Evolutionary conservation across 805 yeast species (phyloP), one percentile per base, ranked within the genome.

Genomic region (Danielia reshetovae): DNA sequence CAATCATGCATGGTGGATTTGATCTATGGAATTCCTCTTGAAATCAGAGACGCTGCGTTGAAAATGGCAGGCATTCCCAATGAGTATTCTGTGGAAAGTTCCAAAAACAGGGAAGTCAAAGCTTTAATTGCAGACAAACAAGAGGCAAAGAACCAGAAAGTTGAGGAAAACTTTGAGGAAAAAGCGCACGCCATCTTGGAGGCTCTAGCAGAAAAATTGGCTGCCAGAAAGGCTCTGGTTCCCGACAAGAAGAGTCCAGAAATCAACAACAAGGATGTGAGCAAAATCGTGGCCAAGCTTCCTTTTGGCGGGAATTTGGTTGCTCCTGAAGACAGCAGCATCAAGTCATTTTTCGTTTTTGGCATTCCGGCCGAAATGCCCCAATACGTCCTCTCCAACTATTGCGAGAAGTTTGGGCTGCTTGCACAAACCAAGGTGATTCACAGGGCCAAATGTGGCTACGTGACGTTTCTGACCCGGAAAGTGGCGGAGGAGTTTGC

Each of bases 1-100:
- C 97, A 93, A 56, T 64, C 79, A 16, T 90, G 98, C 57, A 74
- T 87, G 76, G 57, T 83, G 22, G 97, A 90, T 60, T 62, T 89
- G 27, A 75, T 81, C 18, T 85, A 79, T 62, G 85, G 88, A 3
- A 75, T 93, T n/a, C 86, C 95, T 0, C 55, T 87, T 12, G 76
- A 79, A 8, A 61, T 87, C 5, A 67, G 96, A 44, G 96, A 89
- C 50, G 79, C 86, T 1, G 85, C 95, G 4, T 57, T 88, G 48
- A 77, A 79, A 46, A 69, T 86, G 71, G 81, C 89, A 2, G 81
- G 80, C 11, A 19, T 48, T 11, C 43, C 34, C 6, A 45, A 45
- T 27, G 44, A 33, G 4, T 41, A 30, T 22, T 42, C 42, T 3
- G 62, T 70, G 11, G 68, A 46, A 11, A 48, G 30, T 11, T 38